Percentiles rank a stretch among this genome's conserved stretches.
These are phyloP conservation scores for Paraphaeosphaeria sporulosa DNA, from an alignment of 2,329 filamentous ascomycete species.

Conservation along the genomic window DNA sequence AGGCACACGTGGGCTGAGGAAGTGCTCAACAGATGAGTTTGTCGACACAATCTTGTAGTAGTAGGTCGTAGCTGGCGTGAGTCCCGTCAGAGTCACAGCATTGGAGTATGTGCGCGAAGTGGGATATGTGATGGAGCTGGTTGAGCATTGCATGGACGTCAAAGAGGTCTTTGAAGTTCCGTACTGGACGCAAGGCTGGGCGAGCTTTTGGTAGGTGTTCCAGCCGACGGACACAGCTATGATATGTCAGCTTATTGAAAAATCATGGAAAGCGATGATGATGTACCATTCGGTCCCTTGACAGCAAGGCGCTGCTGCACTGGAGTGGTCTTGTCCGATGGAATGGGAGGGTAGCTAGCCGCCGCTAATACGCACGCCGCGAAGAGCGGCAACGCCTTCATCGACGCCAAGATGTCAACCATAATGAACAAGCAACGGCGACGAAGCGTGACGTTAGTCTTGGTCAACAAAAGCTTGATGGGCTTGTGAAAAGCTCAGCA, in stretches of 20 bases:
- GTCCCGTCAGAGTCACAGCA: slow-evolving; percentile 54
- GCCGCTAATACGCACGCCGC: slow-evolving; percentile 4
- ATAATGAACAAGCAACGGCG: neutral
- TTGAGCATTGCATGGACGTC: slow-evolving; percentile 54
- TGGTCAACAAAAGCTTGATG: neutral
- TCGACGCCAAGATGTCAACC: slow-evolving; percentile 1
- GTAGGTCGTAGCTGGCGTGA: slow-evolving; percentile 64
- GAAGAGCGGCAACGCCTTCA: slow-evolving; percentile 8
- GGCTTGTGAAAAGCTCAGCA: neutral
- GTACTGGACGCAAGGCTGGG: slow-evolving; percentile 60
- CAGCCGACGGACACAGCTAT: slow-evolving; percentile 49
- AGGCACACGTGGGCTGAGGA: slow-evolving; percentile 61
- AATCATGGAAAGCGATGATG: neutral
- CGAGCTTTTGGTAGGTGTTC: slow-evolving; percentile 63
- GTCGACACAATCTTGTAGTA: slow-evolving; percentile 67
- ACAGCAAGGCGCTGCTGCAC: slow-evolving; percentile 16
- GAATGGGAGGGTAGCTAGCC: slow-evolving; percentile 14
- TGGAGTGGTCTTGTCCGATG: slow-evolving; percentile 13
- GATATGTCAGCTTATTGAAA: neutral
- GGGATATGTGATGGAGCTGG: slow-evolving; percentile 58
- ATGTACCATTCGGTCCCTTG: slow-evolving; percentile 12
- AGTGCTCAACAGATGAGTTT: slow-evolving; percentile 63
- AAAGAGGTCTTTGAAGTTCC: slow-evolving; percentile 55
- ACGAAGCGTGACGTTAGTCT: neutral
- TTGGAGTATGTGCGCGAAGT: slow-evolving; percentile 64